Base-by-base conservation (phyloP, 371 early-diverging fungal species). In the Blastocladiella emersonii region DNA sequence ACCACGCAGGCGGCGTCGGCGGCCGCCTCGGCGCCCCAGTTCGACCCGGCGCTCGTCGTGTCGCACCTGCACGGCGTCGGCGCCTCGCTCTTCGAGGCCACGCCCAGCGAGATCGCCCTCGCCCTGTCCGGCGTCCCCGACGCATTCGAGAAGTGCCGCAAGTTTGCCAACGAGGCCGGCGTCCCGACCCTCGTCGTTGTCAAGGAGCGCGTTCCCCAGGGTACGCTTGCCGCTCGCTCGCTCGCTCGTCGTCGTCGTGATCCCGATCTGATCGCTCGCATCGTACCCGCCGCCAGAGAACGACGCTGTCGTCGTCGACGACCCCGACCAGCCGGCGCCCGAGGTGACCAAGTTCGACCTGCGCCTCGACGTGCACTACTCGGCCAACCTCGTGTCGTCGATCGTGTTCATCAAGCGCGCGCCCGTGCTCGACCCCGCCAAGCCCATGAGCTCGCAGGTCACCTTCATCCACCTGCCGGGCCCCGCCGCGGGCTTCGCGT, bases 401-500 rank as follows among this genome's bases (percentile, higher is more conserved):
- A 61, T 96, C 12, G 94, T 90, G 39, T 67, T 97, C 56, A 93
- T 97, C 70, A 97, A 97, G 73, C 84, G 92, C 34, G 70, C 70
- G 1, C 76, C 90, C 2, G 78, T 83, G 4, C 72, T 97, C 55
- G 92, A 95, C 64, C 77, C 84, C 13, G 68, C 81, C 2, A 78
- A 85, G 30, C 81, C 94, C 5, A 67, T 97, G 45, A 83, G 86
- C 55, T 70, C 71, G 19, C 96, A 96, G 73, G 72, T 93, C 56
- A 94, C 93, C 68, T 75, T 93, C 61, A 89, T 94, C 71, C 90
- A 90, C 66, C 71, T 97, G 55, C 96, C 96, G 1, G 97, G 97
- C 44, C 90, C 91, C 6, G 84, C 87, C 12, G 74, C 74, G n/a
- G 70, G 70, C 0, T 12, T 3, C 25, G 21, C 41, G 45, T 13